These are phyloP conservation scores for Sextonia rubra DNA, from an alignment of 164 flowering plant species.

Conservation along the genomic window DNA sequence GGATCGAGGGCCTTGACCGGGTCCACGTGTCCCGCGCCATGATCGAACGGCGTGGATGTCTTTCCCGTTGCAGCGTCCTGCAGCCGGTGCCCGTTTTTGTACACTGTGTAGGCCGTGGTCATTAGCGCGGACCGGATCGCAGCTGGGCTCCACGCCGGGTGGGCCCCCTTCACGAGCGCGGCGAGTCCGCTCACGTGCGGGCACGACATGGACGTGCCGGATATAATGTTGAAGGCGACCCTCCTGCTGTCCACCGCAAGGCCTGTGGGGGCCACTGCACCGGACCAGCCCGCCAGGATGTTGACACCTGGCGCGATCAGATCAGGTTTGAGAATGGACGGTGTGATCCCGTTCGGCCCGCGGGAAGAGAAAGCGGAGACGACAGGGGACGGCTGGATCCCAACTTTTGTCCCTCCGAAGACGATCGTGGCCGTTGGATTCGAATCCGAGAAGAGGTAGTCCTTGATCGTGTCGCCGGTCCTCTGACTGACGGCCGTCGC, in stretches of 20 bases:
- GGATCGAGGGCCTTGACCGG: constrained; percentile 76
- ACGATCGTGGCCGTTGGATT: constrained; percentile 56
- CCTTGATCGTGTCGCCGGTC: constrained; percentile 48
- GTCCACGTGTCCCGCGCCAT: constrained; percentile 82
- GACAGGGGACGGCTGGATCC: constrained; percentile 69
- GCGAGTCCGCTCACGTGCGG: constrained; percentile 84
- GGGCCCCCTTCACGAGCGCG: constrained; percentile 61
- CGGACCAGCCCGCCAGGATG: constrained; percentile 84
- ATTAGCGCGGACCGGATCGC: constrained; percentile 73
- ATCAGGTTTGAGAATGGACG: constrained; percentile 78
- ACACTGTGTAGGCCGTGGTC: constrained; percentile 69
- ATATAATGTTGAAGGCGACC: constrained; percentile 64
- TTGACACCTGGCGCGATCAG: constrained; percentile 87
- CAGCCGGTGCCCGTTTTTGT: constrained; percentile 44
- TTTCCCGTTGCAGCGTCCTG: constrained; percentile 50
- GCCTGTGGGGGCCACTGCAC: constrained; percentile 57
- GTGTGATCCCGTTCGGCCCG: constrained; percentile 66
- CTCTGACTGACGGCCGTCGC: constrained; percentile 53
- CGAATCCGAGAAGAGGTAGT: constrained; percentile 39
- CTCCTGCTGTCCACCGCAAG: constrained; percentile 41
- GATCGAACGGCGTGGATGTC: constrained; percentile 69
- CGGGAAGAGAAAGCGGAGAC: constrained; percentile 78
- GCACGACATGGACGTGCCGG: constrained; percentile 93
- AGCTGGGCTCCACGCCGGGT: constrained; percentile 85
- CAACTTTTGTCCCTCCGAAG: constrained; percentile 50